A percentile compares a stretch with the other conserved stretches of the same genome.
phyloP scores from a whole-genome alignment of 2,329 filamentous ascomycete species.

The Dothideomycetes sp. region DNA sequence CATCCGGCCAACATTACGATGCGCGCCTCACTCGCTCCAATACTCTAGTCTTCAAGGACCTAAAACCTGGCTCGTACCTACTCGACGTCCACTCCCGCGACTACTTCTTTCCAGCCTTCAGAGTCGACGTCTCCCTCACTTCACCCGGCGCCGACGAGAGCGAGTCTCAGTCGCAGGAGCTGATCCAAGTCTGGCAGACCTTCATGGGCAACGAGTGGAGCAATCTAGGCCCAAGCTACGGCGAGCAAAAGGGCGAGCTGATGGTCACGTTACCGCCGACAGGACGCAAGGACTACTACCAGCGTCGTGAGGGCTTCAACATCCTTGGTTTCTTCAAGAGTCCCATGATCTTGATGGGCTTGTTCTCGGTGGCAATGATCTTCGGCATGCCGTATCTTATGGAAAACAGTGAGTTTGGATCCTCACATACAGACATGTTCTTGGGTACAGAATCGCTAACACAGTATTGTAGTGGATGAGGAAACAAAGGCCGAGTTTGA shows the following conservation, averaged over 20 bases:
- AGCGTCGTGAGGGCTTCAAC: conserved; percentile 55
- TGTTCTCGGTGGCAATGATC: conserved; percentile 72
- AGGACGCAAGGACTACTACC: conserved; percentile 62
- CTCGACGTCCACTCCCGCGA: conserved; percentile 68
- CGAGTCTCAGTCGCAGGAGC: conserved; percentile 23
- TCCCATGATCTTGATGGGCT: conserved; percentile 89
- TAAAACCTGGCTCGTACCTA: conserved; percentile 65
- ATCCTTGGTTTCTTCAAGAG: conserved; percentile 76
- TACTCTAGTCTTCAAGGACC: conserved; percentile 64
- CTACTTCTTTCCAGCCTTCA: conserved; percentile 64
- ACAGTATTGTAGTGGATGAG: conserved; percentile 91
- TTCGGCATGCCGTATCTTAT: conserved; percentile 91
- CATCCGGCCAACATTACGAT: conserved; percentile 33
- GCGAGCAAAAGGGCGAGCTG: conserved; percentile 29
- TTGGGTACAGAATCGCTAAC: conserved; percentile 11
- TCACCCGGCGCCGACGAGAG: conserved; percentile 14
- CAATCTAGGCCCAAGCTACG: conserved; percentile 61
- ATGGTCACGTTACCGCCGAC: conserved; percentile 52
- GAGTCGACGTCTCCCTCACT: conserved; percentile 55
- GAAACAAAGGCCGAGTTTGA: conserved; percentile 90
- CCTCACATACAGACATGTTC: neutral
- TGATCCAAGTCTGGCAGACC: conserved; percentile 66
- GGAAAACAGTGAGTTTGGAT: conserved; percentile 69
- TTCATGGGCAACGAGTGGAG: conserved; percentile 83
- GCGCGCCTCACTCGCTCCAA: conserved; percentile 58